Conservation (phyloP, 345 rosid genomes). For the Dimocarpus longan region DNA sequence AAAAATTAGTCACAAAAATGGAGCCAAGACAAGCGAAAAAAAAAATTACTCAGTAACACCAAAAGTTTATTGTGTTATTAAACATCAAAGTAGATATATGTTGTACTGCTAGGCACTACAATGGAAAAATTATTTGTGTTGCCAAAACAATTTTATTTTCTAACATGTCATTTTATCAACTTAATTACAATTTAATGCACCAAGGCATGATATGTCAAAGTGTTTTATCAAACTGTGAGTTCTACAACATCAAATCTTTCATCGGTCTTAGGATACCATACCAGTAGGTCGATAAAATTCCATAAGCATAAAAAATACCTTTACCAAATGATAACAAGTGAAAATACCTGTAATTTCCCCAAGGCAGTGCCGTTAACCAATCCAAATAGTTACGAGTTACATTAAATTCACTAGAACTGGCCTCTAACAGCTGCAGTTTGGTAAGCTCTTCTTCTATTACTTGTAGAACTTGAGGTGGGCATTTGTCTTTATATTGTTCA, state of each 20-base stretch:
- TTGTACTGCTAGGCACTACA: too few relatives aligned
- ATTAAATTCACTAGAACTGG: conserved; percentile 99
- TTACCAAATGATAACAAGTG: conserved; percentile 13
- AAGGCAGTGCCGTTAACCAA: conserved; percentile 95
- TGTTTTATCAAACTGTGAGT: not conserved
- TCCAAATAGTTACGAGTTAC: conserved; percentile 99
- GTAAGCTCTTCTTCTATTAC: conserved; percentile 98
- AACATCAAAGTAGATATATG: too few relatives aligned
- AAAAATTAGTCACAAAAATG: not conserved
- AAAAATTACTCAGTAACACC: not conserved
- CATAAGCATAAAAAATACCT: conserved; percentile 3
- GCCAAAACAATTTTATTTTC: not conserved
- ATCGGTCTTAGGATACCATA: not conserved
- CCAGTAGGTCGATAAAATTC: not conserved
- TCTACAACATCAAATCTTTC: conserved; percentile 6
- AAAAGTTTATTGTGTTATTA: too few relatives aligned
- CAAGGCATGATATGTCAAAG: not conserved
- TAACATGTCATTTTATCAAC: not conserved
- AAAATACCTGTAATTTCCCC: conserved; percentile 93
- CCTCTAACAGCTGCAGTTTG: conserved; percentile 95
- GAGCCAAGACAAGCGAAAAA: not conserved
- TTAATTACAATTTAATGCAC: not conserved
- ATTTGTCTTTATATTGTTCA: conserved; percentile 81
- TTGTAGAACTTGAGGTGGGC: conserved; percentile 88
- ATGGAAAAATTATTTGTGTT: not conserved